Percentiles rank a stretch among this genome's conserved stretches.
Evolutionary conservation across 352 stramenopile species (phyloP).

Genomic region (Phytopythium mirpurense): DNA sequence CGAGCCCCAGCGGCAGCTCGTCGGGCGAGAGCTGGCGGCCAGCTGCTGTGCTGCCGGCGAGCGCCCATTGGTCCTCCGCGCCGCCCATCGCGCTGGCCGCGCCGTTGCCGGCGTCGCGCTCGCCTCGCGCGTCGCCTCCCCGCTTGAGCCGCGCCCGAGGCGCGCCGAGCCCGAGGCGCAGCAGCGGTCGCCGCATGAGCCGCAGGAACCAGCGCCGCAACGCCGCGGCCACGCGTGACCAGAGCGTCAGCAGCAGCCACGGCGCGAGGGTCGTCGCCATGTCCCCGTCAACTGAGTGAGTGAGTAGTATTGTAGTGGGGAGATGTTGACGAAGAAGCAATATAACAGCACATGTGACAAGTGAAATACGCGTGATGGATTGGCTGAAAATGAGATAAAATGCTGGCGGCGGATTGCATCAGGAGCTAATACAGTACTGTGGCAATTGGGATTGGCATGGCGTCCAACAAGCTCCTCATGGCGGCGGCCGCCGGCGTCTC

Average conservation of each 20-base stretch:
- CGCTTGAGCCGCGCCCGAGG: conserved; percentile 4
- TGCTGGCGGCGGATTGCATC: too few relatives aligned
- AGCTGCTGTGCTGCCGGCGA: too few relatives aligned
- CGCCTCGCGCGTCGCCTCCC: conserved; percentile 7
- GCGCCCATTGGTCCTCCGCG: not conserved
- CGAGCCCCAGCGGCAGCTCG: conserved; percentile 27
- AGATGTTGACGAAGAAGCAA: too few relatives aligned
- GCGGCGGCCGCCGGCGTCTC: too few relatives aligned
- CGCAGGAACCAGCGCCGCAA: conserved; percentile 26
- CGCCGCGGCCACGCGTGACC: conserved; percentile 17
- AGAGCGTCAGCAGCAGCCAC: conserved; percentile 33
- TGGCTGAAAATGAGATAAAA: too few relatives aligned
- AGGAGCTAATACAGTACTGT: too few relatives aligned
- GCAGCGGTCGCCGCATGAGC: conserved; percentile 20
- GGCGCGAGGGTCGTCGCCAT: conserved; percentile 13
- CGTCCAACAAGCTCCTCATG: not conserved
- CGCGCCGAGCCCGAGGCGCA: conserved; percentile 27
- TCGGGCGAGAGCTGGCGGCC: conserved; percentile 3
- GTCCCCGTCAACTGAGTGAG: not conserved
- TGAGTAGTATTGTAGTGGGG: too few relatives aligned
- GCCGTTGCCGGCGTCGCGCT: too few relatives aligned
- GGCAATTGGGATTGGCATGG: too few relatives aligned
- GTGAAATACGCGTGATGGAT: too few relatives aligned
- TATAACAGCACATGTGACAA: too few relatives aligned
- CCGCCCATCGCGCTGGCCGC: not conserved